Evolutionary conservation across 2,329 filamentous ascomycete species (phyloP).

Genomic region (Elsinoe perseae): DNA sequence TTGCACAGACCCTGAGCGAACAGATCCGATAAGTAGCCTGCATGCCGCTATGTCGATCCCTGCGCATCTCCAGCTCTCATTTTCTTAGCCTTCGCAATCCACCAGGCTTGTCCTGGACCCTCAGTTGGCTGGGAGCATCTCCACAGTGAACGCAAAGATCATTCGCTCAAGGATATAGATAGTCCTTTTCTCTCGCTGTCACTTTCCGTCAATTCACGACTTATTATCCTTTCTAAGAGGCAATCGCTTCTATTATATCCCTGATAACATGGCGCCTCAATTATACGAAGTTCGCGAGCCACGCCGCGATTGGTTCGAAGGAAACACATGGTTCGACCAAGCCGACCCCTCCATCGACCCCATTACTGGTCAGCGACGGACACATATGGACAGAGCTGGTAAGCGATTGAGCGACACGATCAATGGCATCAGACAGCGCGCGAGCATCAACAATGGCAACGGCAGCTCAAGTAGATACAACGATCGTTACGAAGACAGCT

Average conservation of each 20-base stretch:
- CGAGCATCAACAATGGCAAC: neutral
- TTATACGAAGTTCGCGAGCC: slow-evolving; percentile 10
- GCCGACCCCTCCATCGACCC: slow-evolving; percentile 9
- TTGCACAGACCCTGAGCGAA: neutral
- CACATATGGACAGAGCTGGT: slow-evolving; percentile 7
- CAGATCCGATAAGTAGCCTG: slow-evolving; percentile 14
- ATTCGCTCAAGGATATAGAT: neutral
- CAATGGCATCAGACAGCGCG: slow-evolving; percentile 1
- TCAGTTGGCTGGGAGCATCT: slow-evolving; percentile 6
- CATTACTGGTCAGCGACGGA: neutral
- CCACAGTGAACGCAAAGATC: neutral
- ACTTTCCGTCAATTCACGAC: neutral
- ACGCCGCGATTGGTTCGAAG: slow-evolving; percentile 15
- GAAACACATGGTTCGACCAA: slow-evolving; percentile 14
- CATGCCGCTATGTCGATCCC: slow-evolving; percentile 10
- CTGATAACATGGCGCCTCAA: slow-evolving; percentile 10
- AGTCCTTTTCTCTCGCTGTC: slow-evolving; percentile 1
- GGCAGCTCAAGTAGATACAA: neutral
- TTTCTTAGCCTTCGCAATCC: slow-evolving; percentile 13
- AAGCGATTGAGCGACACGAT: slow-evolving; percentile 13
- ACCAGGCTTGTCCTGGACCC: slow-evolving; percentile 9
- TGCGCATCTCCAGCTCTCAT: slow-evolving; percentile 12
- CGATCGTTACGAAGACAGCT: neutral
- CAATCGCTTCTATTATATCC: neutral
- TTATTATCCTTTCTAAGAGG: neutral